Base-by-base conservation (phyloP, 805 yeast species). In the Sugiyamaella lignohabitans region DNA sequence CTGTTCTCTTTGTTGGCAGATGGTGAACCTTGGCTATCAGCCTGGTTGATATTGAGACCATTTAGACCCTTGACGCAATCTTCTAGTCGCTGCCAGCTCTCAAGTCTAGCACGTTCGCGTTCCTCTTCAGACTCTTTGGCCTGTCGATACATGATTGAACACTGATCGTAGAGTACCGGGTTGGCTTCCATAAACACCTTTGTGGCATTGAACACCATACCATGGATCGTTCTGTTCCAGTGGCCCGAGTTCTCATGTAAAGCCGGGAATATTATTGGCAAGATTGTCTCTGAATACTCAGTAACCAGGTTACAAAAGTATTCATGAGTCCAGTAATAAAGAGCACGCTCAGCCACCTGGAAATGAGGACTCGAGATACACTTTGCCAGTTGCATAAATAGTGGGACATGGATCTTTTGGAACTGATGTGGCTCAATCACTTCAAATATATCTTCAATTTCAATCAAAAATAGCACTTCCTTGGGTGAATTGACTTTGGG, bases 341-440 rank as follows among this genome's bases (percentile, higher is more conserved):
- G 75, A 1, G 93, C 96, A 57, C 94, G 87, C 67, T 93, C 98
- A 48, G 94, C 84, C 21, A 93, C 96, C 73, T 93, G 98, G 72
- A 93, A 94, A 69, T 93, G 98, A 22, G 96, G 87, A 1, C 95
- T 85, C 22, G 95, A 77, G 35, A 93, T 89, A 68, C 98, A 91
- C 66, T 85, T 87, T 43, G 96, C 84, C 54, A 93, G 74, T 68
- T 93, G 98, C 24, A 91, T 94, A 67, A 89, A 89, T 41, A 93
- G 70, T 2, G 98, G 98, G 2, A 88, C 84, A 66, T 89, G 94
- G 53, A 93, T 86, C 67, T 87, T 87, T 54, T 80, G 78, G 63
- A 93, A 93, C 67, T 93, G 98, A 48, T 76, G 71, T 11, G 97
- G 95, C 66, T 91, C 97, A 73, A 91, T 87, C 23, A 87, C 93